Percentiles rank a stretch among this genome's conserved stretches.
These are phyloP conservation scores for Ganoderma sinense DNA, from an alignment of 1,284 basidiomycete genomes.

Conservation along the genomic window DNA sequence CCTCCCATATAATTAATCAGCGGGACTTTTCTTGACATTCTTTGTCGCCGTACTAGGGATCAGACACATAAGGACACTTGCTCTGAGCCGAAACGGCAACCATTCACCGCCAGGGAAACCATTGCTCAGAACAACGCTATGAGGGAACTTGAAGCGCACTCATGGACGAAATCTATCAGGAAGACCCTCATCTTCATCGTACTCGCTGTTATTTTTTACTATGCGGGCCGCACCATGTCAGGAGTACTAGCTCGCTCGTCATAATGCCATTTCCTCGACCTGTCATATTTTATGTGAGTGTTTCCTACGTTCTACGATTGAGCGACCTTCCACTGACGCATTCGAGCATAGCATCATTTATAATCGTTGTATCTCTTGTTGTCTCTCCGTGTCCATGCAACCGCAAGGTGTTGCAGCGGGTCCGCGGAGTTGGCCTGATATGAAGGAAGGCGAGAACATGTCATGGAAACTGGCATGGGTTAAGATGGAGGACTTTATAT, in stretches of 20 bases:
- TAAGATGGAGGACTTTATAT: neutral
- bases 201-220: neutral
- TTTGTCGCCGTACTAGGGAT: neutral
- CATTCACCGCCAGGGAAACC: neutral
- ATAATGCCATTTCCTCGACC: neutral
- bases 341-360: neutral
- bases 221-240: neutral
- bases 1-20: neutral
- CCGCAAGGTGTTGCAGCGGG: neutral
- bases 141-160: neutral
- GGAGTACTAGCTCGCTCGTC: neutral
- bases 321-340: neutral
- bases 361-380: neutral
- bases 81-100: neutral
- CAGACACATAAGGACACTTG: constrained; percentile 7
- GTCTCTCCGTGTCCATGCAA: neutral
- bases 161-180: neutral
- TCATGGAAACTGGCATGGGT: neutral
- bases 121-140: neutral
- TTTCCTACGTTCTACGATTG: neutral
- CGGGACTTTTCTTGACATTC: neutral
- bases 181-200: neutral
- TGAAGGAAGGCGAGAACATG: neutral
- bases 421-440: neutral
- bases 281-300: neutral